Conservation (phyloP, 768 basidiomycete species). For the Amanita phalloides region DNA sequence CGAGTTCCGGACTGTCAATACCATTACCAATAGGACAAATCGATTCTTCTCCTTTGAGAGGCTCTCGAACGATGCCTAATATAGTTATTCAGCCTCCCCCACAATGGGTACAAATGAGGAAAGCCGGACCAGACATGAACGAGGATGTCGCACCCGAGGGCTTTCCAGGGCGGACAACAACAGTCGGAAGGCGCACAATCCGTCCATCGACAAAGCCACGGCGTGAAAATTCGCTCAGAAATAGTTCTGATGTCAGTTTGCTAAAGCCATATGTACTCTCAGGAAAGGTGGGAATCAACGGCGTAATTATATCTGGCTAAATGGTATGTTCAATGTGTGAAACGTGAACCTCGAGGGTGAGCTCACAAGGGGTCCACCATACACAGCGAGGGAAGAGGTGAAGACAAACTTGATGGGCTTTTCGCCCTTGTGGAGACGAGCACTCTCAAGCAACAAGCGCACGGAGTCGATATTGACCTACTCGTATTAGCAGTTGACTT, state of each 20-base stretch:
- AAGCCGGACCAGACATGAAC: constrained; percentile 40
- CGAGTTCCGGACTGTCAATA: constrained; percentile 28
- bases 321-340: not conserved
- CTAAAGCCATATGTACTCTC: constrained; percentile 47
- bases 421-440: constrained; percentile 17
- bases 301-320: constrained; percentile 32
- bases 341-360: not conserved
- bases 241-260: constrained; percentile 43
- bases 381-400: constrained; percentile 49
- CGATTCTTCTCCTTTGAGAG: constrained; percentile 36
- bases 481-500: not conserved
- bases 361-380: constrained; percentile 39
- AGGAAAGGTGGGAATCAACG: constrained; percentile 41
- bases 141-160: constrained; percentile 45
- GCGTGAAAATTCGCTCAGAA: constrained; percentile 50
- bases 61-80: constrained; percentile 44
- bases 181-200: constrained; percentile 49
- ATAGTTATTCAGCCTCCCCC: not conserved
- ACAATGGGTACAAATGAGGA: not conserved
- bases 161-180: constrained; percentile 43
- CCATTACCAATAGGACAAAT: constrained; percentile 44
- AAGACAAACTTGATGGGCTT: constrained; percentile 41
- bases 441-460: constrained; percentile 28
- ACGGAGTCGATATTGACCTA: constrained; percentile 51
- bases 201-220: constrained; percentile 48